Evolutionary conservation across 495 filamentous ascomycete genomes (phyloP).

Genomic region (Lasiosphaeria miniovina): DNA sequence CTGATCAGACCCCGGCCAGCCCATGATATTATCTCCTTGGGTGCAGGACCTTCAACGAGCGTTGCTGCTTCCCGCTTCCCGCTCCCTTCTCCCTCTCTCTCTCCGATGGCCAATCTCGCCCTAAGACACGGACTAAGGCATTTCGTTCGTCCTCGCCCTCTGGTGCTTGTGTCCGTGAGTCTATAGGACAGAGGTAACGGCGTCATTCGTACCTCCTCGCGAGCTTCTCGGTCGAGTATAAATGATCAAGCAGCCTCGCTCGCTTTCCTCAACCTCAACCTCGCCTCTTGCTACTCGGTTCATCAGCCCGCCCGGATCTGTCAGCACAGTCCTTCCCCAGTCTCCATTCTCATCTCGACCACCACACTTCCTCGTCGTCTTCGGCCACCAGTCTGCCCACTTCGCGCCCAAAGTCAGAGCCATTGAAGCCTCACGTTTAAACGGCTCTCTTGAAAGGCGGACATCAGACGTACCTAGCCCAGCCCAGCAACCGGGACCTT

Average conservation of each 20-base stretch:
- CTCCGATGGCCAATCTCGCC: slow-evolving; percentile 4
- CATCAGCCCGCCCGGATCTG: neutral
- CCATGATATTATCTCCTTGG: slow-evolving; percentile 7
- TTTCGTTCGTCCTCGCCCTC: neutral
- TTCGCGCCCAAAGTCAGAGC: neutral
- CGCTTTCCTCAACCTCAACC: neutral
- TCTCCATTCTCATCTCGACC: neutral
- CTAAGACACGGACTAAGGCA: neutral
- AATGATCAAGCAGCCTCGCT: neutral
- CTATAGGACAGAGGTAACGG: too few relatives aligned
- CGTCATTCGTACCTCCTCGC: neutral
- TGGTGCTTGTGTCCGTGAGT: neutral
- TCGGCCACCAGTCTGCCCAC: neutral
- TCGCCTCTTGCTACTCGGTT: neutral
- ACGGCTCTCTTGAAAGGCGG: too few relatives aligned
- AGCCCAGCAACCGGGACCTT: neutral
- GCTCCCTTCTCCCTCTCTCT: neutral
- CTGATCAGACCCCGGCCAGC: slow-evolving; percentile 14
- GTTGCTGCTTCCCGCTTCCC: slow-evolving; percentile 13
- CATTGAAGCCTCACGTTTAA: neutral
- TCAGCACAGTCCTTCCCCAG: neutral
- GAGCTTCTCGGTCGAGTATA: neutral
- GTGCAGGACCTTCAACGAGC: slow-evolving; percentile 1
- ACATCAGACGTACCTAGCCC: neutral
- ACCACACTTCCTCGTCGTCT: neutral